phyloP scores from a whole-genome alignment of 2,329 filamentous ascomycete genomes.

The Talaromyces atroroseus region DNA sequence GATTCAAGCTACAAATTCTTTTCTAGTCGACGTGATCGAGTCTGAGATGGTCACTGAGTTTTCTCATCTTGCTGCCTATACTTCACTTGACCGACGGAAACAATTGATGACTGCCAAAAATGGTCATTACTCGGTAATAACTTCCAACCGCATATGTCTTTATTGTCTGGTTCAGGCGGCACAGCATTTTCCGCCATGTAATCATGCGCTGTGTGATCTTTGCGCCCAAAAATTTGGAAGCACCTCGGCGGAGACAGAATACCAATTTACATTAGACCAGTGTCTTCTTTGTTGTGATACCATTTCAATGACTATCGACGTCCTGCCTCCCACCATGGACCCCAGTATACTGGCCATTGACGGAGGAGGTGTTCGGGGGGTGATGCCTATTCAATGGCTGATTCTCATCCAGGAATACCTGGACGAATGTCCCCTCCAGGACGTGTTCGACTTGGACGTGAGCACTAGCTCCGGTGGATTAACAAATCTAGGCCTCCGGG shows the following conservation, averaged over 20 bases:
- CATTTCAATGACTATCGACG: conserved; percentile 15
- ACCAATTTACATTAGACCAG: not conserved
- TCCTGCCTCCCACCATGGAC: conserved; percentile 22
- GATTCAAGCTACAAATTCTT: conserved; percentile 1
- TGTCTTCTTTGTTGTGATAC: conserved; percentile 14
- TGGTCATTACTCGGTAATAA: conserved; percentile 13
- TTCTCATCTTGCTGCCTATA: not conserved
- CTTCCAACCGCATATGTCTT: conserved; percentile 19
- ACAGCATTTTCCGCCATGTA: conserved; percentile 18
- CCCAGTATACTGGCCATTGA: conserved; percentile 24
- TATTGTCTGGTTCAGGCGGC: conserved; percentile 16
- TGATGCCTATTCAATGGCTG: conserved; percentile 18
- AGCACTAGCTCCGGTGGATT: conserved; percentile 14
- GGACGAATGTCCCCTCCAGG: conserved; percentile 7
- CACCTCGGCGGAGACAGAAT: not conserved
- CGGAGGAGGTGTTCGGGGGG: conserved; percentile 19
- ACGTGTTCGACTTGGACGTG: conserved; percentile 14
- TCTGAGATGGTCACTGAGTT: not conserved
- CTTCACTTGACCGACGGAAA: not conserved
- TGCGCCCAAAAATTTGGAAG: conserved; percentile 19
- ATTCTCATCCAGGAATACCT: conserved; percentile 17
- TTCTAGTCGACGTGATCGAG: not conserved
- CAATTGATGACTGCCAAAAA: conserved; percentile 10
- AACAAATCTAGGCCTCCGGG: not conserved
- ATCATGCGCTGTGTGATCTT: conserved; percentile 20